phyloP scores from a whole-genome alignment of 495 filamentous ascomycete species.

The Geopyxis carbonaria region DNA sequence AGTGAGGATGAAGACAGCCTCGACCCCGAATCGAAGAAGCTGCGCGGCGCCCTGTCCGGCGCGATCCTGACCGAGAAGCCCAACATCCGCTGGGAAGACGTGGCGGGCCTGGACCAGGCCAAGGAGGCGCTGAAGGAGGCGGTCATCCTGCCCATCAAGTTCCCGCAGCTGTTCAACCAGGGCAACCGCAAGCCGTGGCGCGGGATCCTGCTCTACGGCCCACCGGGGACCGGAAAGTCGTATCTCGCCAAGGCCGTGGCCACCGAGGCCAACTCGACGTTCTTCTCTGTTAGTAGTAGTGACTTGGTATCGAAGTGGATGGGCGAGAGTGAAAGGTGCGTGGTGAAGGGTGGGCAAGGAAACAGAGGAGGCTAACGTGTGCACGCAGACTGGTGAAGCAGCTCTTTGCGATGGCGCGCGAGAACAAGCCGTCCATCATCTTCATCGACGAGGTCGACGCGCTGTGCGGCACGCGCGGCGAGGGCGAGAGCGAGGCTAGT shows the following conservation, averaged over 20 bases:
- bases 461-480: constrained; percentile 84
- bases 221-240: constrained; percentile 90
- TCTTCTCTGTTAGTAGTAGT: constrained; percentile 94
- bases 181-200: constrained; percentile 97
- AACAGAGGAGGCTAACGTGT: constrained; percentile 11
- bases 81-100: constrained; percentile 93
- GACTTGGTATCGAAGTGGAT: constrained; percentile 98
- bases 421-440: constrained; percentile 96
- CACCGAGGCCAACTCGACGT: constrained; percentile 97
- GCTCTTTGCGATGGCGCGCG: constrained; percentile 91
- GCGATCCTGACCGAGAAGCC: constrained; percentile 90
- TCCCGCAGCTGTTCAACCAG: constrained; percentile 80
- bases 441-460: constrained; percentile 99
- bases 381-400: constrained; percentile 72
- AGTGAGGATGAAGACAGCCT: constrained; percentile 47
- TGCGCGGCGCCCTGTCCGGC: constrained; percentile 73
- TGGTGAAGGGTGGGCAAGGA: neutral
- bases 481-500: constrained; percentile 94
- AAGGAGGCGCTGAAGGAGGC: constrained; percentile 98
- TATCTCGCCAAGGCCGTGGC: constrained; percentile 95
- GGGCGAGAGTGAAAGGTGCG: constrained; percentile 92
- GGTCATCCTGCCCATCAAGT: constrained; percentile 92
- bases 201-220: constrained; percentile 89
- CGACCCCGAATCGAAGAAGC: constrained; percentile 87
- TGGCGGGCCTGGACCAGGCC: constrained; percentile 84